These are phyloP conservation scores for Sinapis alba DNA, from an alignment of 441 rosid species.

Conservation along the genomic window DNA sequence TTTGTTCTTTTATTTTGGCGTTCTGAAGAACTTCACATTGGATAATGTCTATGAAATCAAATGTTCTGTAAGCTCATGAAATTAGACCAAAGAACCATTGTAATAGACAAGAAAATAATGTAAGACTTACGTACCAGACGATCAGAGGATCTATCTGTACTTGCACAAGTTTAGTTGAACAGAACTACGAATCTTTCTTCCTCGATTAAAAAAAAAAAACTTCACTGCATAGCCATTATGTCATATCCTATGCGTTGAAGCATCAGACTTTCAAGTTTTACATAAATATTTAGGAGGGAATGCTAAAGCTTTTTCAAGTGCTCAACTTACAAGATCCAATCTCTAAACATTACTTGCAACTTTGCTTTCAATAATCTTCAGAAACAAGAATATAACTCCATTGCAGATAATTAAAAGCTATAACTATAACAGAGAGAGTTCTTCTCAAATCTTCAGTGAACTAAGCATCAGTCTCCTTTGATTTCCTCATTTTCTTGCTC, in stretches of 20 bases:
- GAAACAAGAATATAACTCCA: too few relatives aligned
- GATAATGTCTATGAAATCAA: not conserved
- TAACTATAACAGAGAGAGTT: too few relatives aligned
- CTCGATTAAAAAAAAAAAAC: not conserved
- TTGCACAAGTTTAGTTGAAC: conserved; percentile 4
- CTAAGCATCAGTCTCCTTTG: too few relatives aligned
- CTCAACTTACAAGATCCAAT: conserved; percentile 11
- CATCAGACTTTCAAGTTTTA: conserved; percentile 20
- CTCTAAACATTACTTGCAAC: conserved; percentile 6
- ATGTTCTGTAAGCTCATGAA: not conserved
- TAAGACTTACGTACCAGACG: conserved; percentile 15
- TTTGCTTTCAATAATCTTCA: conserved; percentile 7
- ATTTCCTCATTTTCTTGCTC: too few relatives aligned
- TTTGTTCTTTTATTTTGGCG: not conserved
- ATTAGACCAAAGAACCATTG: not conserved
- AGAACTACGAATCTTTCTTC: not conserved
- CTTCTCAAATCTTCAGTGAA: too few relatives aligned
- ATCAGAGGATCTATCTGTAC: not conserved
- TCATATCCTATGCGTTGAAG: not conserved
- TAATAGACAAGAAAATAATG: not conserved
- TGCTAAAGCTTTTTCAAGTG: conserved; percentile 1
- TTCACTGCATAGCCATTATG: not conserved
- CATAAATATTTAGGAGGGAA: conserved; percentile 14
- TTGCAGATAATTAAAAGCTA: too few relatives aligned
- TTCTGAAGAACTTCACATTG: not conserved